These are phyloP conservation scores for Microsporum ferrugineum DNA, from an alignment of 2,329 filamentous ascomycete genomes.

Conservation along the genomic window DNA sequence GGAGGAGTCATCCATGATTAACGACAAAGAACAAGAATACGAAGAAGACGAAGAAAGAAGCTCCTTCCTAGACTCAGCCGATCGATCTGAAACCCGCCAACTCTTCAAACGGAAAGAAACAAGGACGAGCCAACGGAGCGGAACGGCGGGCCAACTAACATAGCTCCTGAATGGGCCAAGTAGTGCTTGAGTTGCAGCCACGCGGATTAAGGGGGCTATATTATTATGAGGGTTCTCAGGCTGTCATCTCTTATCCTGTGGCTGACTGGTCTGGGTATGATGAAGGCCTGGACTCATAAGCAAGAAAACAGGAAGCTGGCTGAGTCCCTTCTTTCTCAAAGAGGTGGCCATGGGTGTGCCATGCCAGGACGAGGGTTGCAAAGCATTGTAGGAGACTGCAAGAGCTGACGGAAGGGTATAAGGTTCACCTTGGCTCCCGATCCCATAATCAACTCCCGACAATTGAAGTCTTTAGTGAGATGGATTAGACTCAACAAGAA, in stretches of 20 bases:
- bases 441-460: background rate
- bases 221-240: background rate
- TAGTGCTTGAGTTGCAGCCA: background rate
- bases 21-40: background rate
- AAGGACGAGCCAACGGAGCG: background rate
- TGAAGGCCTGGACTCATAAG: background rate
- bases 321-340: background rate
- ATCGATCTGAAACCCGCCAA: background rate
- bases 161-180: background rate
- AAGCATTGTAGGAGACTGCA: background rate
- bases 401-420: background rate
- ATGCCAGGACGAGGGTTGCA: background rate
- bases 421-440: background rate
- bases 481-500: background rate
- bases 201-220: background rate
- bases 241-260: background rate
- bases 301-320: background rate
- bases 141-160: background rate
- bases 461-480: background rate
- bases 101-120: constrained; percentile 1
- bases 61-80: background rate
- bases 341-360: background rate
- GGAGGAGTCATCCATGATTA: background rate
- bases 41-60: background rate
- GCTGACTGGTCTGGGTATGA: background rate